A percentile compares a stretch with the other conserved stretches of the same genome.
These are phyloP conservation scores for Apiosordaria backusii DNA, from an alignment of 495 filamentous ascomycete species.

Conservation along the genomic window DNA sequence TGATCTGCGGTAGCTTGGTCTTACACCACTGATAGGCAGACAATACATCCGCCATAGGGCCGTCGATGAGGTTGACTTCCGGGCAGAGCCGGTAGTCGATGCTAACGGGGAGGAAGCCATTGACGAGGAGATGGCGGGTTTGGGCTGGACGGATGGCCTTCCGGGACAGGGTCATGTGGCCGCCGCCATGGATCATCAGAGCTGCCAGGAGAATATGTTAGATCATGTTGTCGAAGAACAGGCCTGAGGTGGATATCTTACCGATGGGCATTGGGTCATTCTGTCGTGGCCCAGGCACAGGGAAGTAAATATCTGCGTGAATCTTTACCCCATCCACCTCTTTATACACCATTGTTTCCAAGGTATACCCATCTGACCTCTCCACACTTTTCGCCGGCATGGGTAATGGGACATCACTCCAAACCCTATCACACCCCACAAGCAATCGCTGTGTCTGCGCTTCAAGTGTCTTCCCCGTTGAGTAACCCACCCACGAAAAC, in stretches of 20 bases:
- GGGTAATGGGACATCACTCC: no score
- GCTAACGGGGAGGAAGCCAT: conserved; percentile 51
- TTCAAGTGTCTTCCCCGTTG: no score
- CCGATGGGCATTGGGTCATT: not conserved
- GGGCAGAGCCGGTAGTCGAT: conserved; percentile 58
- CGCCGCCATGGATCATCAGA: conserved; percentile 57
- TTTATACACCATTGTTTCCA: conserved; percentile 17
- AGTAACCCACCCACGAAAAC: not conserved
- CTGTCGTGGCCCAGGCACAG: not conserved
- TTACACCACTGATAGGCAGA: conserved; percentile 46
- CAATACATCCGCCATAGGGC: conserved; percentile 48
- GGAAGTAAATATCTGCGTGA: conserved; percentile 7
- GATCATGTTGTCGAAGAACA: not conserved
- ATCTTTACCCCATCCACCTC: not conserved
- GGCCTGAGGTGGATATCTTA: conserved; percentile 7
- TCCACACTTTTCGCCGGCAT: no score
- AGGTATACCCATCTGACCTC: no score
- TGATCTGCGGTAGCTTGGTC: not conserved
- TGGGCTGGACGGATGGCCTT: conserved; percentile 46
- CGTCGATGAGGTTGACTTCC: conserved; percentile 46
- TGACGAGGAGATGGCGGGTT: conserved; percentile 34
- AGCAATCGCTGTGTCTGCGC: no score
- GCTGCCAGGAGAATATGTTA: conserved; percentile 35
- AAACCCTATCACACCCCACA: no score
- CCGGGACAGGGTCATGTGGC: conserved; percentile 47